Percentiles rank a stretch among this genome's conserved stretches.
Evolutionary conservation across 1,139 yeast genomes (phyloP).

Genomic region (Saccharomyces pastorianus): DNA sequence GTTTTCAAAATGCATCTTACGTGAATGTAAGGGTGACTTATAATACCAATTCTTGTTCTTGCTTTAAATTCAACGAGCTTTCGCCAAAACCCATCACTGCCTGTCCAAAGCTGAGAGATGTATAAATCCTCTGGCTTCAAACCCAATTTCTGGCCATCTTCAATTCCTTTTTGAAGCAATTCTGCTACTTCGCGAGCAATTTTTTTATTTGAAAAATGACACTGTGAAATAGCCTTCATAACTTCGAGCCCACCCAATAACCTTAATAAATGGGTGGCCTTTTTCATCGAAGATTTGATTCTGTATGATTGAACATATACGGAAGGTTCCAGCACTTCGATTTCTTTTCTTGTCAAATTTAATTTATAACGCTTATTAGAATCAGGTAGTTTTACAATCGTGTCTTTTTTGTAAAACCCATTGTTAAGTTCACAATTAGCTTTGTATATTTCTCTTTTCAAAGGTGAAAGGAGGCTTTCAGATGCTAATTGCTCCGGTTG

Average conservation of each 20-base stretch:
- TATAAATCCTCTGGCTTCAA: conserved; percentile 56
- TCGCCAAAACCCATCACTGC: conserved; percentile 72
- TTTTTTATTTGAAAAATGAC: conserved; percentile 78
- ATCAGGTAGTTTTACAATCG: conserved; percentile 40
- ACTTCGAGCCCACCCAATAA: conserved; percentile 61
- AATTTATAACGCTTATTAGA: conserved; percentile 48
- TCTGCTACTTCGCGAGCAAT: conserved; percentile 75
- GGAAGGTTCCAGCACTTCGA: conserved; percentile 80
- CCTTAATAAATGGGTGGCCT: conserved; percentile 74
- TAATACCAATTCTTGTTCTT: conserved; percentile 80
- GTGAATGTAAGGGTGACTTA: conserved; percentile 71
- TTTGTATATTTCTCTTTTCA: conserved; percentile 58
- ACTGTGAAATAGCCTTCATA: conserved; percentile 80
- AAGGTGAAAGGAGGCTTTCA: conserved; percentile 53
- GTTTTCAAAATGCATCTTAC: conserved; percentile 70
- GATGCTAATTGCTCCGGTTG: conserved; percentile 33
- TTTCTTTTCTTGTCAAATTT: conserved; percentile 53
- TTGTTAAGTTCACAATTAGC: conserved; percentile 47
- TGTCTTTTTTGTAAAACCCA: conserved; percentile 70
- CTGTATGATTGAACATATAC: conserved; percentile 70
- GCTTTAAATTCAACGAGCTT: conserved; percentile 80
- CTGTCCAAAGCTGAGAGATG: conserved; percentile 82
- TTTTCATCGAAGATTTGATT: conserved; percentile 78
- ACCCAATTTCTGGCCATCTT: conserved; percentile 57
- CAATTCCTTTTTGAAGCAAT: conserved; percentile 62